Base-by-base conservation (phyloP, 768 basidiomycete species). In the Termitomyces sp. region DNA sequence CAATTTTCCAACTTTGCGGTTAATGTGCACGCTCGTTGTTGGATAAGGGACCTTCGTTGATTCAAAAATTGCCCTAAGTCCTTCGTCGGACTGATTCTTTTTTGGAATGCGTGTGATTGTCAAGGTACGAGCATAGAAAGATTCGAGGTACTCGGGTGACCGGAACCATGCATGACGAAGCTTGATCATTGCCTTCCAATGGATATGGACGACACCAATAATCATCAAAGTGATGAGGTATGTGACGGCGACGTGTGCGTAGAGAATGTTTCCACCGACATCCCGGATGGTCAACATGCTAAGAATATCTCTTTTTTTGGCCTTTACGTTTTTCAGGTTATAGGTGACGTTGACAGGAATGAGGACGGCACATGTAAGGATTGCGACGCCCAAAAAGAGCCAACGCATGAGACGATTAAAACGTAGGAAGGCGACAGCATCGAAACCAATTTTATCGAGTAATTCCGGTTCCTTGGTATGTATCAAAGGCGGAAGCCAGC, bases 71-170 rank as follows among this genome's bases (percentile, higher is more conserved):
- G 79, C 77, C 20, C 78, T 80, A 59, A 99, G 78, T 18, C 95
- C 96, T 63, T 90, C 84, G 70, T 99, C 97, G 9, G 83, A 87
- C 69, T 95, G 90, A 61, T 80, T 77, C 68, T 88, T 88, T 76
- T 86, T 91, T 22, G 88, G 85, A 8, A 98, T 91, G 61, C 82
- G 81, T 20, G 81, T 84, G 61, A 95, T 81, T 70, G 92, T 85
- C 55, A 99, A 81, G 0, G 96, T 98, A 39, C 97, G 85, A 1
- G 95, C 93, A 68, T 97, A 95, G 79, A 98, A 97, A 2, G 90
- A 89, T 61, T 88, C 81, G 53, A 88, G 80, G 73, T 97, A 95
- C 67, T 92, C 91, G 8, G 91, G 88, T 3, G 90, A 92, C 61
- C 89, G 86, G 78, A 95, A 98, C 91, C 93, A 99, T 36, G 80